Evolutionary conservation across 2,329 filamentous ascomycete genomes (phyloP).

Genomic region (Atkinsonella texensis): DNA sequence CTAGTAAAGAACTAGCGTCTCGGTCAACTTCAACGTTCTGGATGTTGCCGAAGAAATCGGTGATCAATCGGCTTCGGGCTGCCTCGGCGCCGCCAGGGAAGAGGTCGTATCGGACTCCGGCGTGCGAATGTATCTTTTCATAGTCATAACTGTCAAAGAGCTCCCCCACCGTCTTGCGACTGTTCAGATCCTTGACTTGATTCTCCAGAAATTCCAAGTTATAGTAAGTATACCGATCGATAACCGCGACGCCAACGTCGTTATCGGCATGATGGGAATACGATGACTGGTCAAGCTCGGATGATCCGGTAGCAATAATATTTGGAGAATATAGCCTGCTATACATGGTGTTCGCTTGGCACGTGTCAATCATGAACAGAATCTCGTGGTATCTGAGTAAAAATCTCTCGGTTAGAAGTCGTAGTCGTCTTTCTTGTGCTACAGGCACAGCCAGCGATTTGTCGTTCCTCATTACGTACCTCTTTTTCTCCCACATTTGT

Average conservation of each 20-base stretch:
- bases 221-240: constrained; percentile 97
- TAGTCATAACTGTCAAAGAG: constrained; percentile 95
- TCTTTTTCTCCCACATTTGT: constrained; percentile 99
- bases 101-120: constrained; percentile 89
- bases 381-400: constrained; percentile 74
- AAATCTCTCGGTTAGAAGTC: neutral
- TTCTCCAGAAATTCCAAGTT: constrained; percentile 94
- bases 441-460: neutral
- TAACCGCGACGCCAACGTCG: constrained; percentile 94
- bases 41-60: constrained; percentile 97
- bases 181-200: constrained; percentile 73
- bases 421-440: neutral
- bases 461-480: constrained; percentile 32
- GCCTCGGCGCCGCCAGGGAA: constrained; percentile 73
- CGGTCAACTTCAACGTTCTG: constrained; percentile 88
- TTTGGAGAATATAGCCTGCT: constrained; percentile 96
- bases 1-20: constrained; percentile 42
- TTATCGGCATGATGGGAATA: constrained; percentile 98
- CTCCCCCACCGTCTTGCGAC: constrained; percentile 82
- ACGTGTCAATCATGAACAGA: constrained; percentile 99
- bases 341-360: constrained; percentile 99
- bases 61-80: constrained; percentile 69
- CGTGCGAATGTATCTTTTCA: constrained; percentile 84
- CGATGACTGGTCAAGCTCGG: constrained; percentile 86
- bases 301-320: constrained; percentile 95